phyloP scores from a whole-genome alignment of 257 asterid species.

The Gentiana dahurica region DNA sequence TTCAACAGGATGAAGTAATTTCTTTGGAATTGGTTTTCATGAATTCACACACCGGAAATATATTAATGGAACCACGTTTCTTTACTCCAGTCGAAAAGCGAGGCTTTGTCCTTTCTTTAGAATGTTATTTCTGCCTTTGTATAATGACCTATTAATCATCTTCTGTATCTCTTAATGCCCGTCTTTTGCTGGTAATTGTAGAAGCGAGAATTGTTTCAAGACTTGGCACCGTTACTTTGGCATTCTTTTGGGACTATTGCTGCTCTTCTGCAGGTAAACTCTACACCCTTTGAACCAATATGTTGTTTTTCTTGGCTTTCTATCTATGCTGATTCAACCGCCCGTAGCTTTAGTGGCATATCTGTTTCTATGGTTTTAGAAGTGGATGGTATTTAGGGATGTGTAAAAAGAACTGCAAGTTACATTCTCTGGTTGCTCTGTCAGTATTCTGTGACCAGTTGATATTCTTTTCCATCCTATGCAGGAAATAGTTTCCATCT shows the following conservation, averaged over 20 bases:
- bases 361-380: too few relatives aligned
- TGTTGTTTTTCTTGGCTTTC: not conserved
- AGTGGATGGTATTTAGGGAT: too few relatives aligned
- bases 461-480: slow-evolving; percentile 1
- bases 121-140: not conserved
- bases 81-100: not conserved
- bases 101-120: too few relatives aligned
- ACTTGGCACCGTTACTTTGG: slow-evolving; percentile 93
- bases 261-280: slow-evolving; percentile 85
- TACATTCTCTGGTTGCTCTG: not conserved
- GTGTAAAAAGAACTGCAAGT: not conserved
- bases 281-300: not conserved
- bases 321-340: too few relatives aligned
- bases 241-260: slow-evolving; percentile 87
- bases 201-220: slow-evolving; percentile 89
- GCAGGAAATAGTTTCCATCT: slow-evolving; percentile 93
- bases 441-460: not conserved
- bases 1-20: too few relatives aligned
- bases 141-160: not conserved
- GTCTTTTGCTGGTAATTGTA: slow-evolving; percentile 10
- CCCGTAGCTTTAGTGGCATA: too few relatives aligned
- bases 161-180: not conserved
- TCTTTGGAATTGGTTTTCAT: too few relatives aligned
- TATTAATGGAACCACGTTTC: too few relatives aligned
- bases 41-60: too few relatives aligned